Conservation (phyloP, 164 flowering plant species). For the Magnolia sinica region DNA sequence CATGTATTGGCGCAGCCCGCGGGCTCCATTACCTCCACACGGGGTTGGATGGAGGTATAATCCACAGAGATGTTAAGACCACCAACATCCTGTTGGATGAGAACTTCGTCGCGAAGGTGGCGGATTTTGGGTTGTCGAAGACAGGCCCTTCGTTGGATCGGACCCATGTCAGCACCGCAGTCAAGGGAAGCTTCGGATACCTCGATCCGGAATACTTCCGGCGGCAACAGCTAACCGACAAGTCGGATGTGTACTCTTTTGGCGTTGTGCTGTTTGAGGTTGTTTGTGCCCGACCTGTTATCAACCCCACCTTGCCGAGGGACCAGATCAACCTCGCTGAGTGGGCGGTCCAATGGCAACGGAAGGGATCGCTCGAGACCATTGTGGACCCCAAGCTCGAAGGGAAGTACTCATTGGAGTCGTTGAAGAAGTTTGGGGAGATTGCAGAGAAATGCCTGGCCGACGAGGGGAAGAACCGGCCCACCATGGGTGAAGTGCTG, state of each 20-base stretch:
- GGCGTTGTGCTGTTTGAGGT: constrained; percentile 73
- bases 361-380: constrained; percentile 41
- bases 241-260: constrained; percentile 74
- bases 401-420: constrained; percentile 42
- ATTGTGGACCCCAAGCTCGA: constrained; percentile 49
- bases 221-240: constrained; percentile 64
- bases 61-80: constrained; percentile 75
- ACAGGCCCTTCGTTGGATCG: constrained; percentile 62
- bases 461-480: constrained; percentile 61
- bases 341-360: constrained; percentile 69
- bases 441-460: constrained; percentile 66
- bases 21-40: constrained; percentile 84
- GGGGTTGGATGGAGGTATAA: constrained; percentile 59
- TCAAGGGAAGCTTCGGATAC: constrained; percentile 77
- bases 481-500: constrained; percentile 70
- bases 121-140: constrained; percentile 72
- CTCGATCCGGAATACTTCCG: constrained; percentile 74
- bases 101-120: constrained; percentile 62
- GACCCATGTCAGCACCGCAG: constrained; percentile 76
- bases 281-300: constrained; percentile 69
- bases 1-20: constrained; percentile 67
- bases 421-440: constrained; percentile 54
- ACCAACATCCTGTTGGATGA: constrained; percentile 67
- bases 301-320: constrained; percentile 58
- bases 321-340: constrained; percentile 72